A percentile compares a stretch with the other conserved stretches of the same genome.
phyloP scores from a whole-genome alignment of 495 filamentous ascomycete genomes.

The Paragyromitra xinjiangensis region DNA sequence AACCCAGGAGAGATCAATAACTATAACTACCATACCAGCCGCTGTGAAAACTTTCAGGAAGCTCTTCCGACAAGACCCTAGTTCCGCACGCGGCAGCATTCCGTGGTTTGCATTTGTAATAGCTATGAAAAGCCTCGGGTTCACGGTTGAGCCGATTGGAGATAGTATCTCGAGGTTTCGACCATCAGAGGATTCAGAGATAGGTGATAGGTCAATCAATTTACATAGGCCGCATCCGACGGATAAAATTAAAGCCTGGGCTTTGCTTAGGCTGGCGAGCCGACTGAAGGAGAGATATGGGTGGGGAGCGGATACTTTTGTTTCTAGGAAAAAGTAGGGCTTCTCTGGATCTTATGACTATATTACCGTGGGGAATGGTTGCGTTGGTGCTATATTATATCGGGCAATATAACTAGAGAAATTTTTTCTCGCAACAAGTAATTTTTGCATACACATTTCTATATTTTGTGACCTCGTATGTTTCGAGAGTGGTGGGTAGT shows the following conservation, averaged over 20 bases:
- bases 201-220: constrained; percentile 4
- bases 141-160: constrained; percentile 29
- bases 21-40: neutral
- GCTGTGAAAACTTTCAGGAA: constrained; percentile 36
- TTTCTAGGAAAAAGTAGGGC: constrained; percentile 26
- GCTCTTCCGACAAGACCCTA: constrained; percentile 28
- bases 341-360: neutral
- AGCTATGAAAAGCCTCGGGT: constrained; percentile 36
- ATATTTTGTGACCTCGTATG: too few relatives aligned
- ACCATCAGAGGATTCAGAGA: neutral
- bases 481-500: too few relatives aligned
- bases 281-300: constrained; percentile 28
- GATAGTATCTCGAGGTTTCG: constrained; percentile 34
- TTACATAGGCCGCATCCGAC: constrained; percentile 40
- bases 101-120: constrained; percentile 36
- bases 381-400: neutral
- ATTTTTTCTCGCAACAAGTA: neutral
- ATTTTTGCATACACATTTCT: too few relatives aligned
- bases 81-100: neutral
- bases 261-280: constrained; percentile 20
- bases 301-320: constrained; percentile 34
- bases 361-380: neutral
- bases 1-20: constrained; percentile 3
- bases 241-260: constrained; percentile 35
- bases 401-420: neutral